Base-by-base conservation (phyloP, 768 basidiomycete genomes). In the Exidia glandulosa region DNA sequence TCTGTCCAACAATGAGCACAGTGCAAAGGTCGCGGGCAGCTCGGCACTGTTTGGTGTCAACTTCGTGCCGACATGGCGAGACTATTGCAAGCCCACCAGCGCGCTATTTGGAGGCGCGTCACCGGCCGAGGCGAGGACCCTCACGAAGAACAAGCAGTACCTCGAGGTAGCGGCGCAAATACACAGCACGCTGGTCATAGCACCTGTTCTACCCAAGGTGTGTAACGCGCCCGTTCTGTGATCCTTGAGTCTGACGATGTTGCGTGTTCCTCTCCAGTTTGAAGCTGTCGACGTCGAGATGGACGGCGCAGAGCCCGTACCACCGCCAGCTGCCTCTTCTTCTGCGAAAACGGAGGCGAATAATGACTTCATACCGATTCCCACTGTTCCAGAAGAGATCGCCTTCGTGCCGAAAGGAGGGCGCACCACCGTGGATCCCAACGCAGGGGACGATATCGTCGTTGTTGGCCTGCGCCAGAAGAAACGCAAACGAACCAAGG, bases 371-470 rank as follows among this genome's bases (percentile, higher is more conserved):
- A 14, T 41, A 29, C 41, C 59, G 5, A 52, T 56, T 6, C 58
- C 62, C 2, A 63, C 64, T 1, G 66, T 65, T 34, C 69, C 83
- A 58, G 78, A 82, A 34, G 90, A 91, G 70, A 81, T 93, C 6
- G 84, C 91, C 1, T 94, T 85, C 63, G 77, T 94, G 9, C 90
- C 90, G 54, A 78, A 82, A 1, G 71, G 81, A 0, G 78, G 84
- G 65, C 81, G 91, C 25, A 68, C 67, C 23, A 70, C 67, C 37
- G 61, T 65, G 30, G 69, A 67, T 33, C 58, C 61, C 12, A 56
- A 68, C 23, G 72, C 73, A 32, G 82, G 85, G 50, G 89, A 88
- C 66, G 75, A 81, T 1, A 84, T 92, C 57, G 81, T 90, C 5
- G 78, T 87, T 14, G 87, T 90, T 19, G 88, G 88, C 6, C 83